A percentile compares a stretch with the other conserved stretches of the same genome.
Evolutionary conservation across 2,329 filamentous ascomycete species (phyloP).

Genomic region (Aspergillus sergii): DNA sequence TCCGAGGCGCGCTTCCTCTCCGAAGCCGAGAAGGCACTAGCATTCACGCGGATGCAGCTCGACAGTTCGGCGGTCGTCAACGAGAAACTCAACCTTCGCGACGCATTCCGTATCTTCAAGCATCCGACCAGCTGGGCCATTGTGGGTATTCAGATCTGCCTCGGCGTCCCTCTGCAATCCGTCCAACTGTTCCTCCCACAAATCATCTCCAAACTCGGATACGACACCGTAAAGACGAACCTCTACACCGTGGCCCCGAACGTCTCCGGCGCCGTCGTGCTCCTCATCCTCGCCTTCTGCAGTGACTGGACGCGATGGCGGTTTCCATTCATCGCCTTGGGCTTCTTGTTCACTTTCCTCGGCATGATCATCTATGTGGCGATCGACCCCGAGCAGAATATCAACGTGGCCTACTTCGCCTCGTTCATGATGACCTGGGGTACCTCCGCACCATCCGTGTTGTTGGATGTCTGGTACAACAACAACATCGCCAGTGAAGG

Average conservation of each 20-base stretch:
- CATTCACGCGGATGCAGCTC: constrained; percentile 37
- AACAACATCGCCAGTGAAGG: constrained; percentile 77
- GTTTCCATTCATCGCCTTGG: constrained; percentile 68
- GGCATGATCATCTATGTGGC: constrained; percentile 74
- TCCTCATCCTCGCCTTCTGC: constrained; percentile 69
- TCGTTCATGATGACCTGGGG: constrained; percentile 74
- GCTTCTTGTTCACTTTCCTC: constrained; percentile 70
- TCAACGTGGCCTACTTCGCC: constrained; percentile 68
- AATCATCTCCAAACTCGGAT: constrained; percentile 41
- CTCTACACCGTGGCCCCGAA: constrained; percentile 70
- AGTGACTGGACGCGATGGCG: constrained; percentile 65
- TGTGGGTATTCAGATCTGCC: constrained; percentile 31
- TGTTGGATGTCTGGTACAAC: constrained; percentile 67
- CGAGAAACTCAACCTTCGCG: constrained; percentile 33
- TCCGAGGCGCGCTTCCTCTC: constrained; percentile 44
- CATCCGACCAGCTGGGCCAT: constrained; percentile 32
- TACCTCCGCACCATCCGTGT: constrained; percentile 65
- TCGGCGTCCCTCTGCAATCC: constrained; percentile 31
- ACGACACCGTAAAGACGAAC: constrained; percentile 65
- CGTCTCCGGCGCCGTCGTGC: constrained; percentile 68
- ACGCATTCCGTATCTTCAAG: constrained; percentile 32
- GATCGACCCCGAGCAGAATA: constrained; percentile 60
- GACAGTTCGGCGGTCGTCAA: constrained; percentile 37
- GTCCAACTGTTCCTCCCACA: constrained; percentile 35
- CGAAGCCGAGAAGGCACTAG: constrained; percentile 39